These are phyloP conservation scores for Insectozyma bohioensis DNA, from an alignment of 1,139 yeast genomes.

Conservation along the genomic window DNA sequence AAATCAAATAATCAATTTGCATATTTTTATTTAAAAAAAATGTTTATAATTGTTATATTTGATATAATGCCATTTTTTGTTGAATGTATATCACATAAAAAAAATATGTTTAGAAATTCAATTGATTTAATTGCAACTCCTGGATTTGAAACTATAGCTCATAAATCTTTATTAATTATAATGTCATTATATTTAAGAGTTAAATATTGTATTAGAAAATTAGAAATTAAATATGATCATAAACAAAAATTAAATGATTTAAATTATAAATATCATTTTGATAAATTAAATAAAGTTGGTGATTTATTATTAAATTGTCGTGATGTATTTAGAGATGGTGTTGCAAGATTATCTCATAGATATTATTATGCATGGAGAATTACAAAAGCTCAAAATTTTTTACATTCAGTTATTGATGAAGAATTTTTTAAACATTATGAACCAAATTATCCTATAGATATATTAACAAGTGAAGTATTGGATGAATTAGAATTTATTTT, in stretches of 20 bases:
- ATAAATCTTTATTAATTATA: slow-evolving; percentile 28
- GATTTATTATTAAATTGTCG: slow-evolving; percentile 18
- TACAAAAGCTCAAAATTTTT: slow-evolving; percentile 29
- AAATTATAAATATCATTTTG: slow-evolving; percentile 13
- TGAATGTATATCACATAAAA: slow-evolving; percentile 22
- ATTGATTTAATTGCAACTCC: slow-evolving; percentile 42
- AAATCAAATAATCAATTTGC: slow-evolving; percentile 22
- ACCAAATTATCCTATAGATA: slow-evolving; percentile 11
- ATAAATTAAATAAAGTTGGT: slow-evolving; percentile 16
- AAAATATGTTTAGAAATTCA: slow-evolving; percentile 18
- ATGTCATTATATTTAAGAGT: slow-evolving; percentile 24
- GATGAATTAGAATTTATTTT: slow-evolving; percentile 22
- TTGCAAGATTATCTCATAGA: slow-evolving; percentile 25
- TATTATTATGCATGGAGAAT: slow-evolving; percentile 42
- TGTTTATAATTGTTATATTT: slow-evolving; percentile 22
- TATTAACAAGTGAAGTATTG: slow-evolving; percentile 18
- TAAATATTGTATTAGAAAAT: slow-evolving; percentile 11
- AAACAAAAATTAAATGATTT: slow-evolving; percentile 13
- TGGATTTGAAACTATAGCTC: slow-evolving; percentile 30
- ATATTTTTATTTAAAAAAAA: slow-evolving; percentile 31
- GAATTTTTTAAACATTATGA: slow-evolving; percentile 19
- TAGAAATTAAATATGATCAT: slow-evolving; percentile 12
- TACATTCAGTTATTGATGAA: slow-evolving; percentile 21
- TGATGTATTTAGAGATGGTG: slow-evolving; percentile 19
- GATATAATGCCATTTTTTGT: slow-evolving; percentile 36